A percentile compares a stretch with the other conserved stretches of the same genome.
Conservation (phyloP, 495 filamentous ascomycete species). For the Penicillium riverlandense region DNA sequence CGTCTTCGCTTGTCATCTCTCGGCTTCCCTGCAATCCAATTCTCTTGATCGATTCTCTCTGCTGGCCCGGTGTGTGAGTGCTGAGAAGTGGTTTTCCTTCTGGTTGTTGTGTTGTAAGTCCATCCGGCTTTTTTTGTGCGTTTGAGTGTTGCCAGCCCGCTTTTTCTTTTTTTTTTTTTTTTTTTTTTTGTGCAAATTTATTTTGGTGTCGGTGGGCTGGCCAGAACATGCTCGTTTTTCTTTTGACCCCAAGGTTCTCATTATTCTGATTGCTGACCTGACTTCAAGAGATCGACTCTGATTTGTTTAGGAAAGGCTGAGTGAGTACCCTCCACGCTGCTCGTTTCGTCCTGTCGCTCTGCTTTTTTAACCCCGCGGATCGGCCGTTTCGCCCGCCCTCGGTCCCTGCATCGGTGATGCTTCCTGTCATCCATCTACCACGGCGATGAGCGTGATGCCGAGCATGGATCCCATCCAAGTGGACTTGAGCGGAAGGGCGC, state of each 20-base stretch:
- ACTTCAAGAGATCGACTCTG: conserved; percentile 7
- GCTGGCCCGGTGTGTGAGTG: conserved; percentile 13
- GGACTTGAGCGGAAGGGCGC: background rate
- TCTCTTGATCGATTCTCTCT: background rate
- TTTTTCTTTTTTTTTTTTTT: conserved; percentile 19
- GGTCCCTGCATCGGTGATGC: background rate
- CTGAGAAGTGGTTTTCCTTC: conserved; percentile 15
- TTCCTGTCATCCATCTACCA: background rate
- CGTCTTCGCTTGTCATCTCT: conserved; percentile 2
- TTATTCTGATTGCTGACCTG: conserved; percentile 10
- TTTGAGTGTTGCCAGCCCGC: conserved; percentile 9
- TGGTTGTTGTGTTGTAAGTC: conserved; percentile 3
- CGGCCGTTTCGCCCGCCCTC: conserved; percentile 4
- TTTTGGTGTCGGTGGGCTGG: conserved; percentile 26
- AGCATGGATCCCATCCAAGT: no score
- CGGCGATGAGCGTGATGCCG: conserved; percentile 2
- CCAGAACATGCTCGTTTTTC: conserved; percentile 15
- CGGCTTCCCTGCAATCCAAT: conserved; percentile 6
- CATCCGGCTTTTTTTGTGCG: conserved; percentile 3
- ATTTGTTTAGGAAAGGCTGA: conserved; percentile 20
- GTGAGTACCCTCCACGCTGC: conserved; percentile 10
- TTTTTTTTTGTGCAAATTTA: conserved; percentile 6
- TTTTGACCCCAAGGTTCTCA: conserved; percentile 26
- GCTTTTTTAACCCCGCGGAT: conserved; percentile 6
- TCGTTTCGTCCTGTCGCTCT: background rate